Base-by-base conservation (phyloP, 2,329 filamentous ascomycete genomes). In the Diaporthe vexans region DNA sequence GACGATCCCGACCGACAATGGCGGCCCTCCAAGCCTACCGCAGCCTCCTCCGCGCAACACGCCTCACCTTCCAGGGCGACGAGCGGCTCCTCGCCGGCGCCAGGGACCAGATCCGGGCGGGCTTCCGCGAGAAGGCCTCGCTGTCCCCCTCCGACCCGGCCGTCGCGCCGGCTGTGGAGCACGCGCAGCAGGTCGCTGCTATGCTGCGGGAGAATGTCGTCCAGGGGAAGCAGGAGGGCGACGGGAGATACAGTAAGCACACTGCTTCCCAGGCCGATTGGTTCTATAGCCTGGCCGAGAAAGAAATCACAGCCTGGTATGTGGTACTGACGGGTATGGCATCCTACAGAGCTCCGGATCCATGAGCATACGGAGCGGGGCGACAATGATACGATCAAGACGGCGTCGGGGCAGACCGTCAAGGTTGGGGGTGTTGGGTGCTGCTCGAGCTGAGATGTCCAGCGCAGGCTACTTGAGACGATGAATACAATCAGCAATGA, bases 361-460 rank as follows among this genome's bases (percentile, higher is more conserved):
- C 97, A 98, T 82, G 90, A 97, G 76, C 87, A 97, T 77, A 99
- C 93, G 40, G 96, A 99, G 83, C 89, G 94, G 77, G 95, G 97
- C 71, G 94, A 98, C 84, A 99, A 99, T 81, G 95, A 98, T 79
- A 94, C 93, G 46, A 91, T 98, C 79, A 97, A 95, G 84, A 86
- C 91, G 69, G 88, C 88, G 3, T 48, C 65, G 19, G 87, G 84
- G 75, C 82, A 79, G 71, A 81, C 77, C 13, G 71, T 81, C 75
- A 84, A 77, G 65, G 78, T 81, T 15, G 81, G 80, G 59, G 79
- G 80, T 59, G 79, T 78, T n/a, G 74, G 72, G 17, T 76, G 74
- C 21, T 76, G 72, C 35, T 74, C 72, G 46, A 71, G 72, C 29
- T 75, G 73, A 75, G 46, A 35, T 1, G 6, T n/a, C 19, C 10